A percentile compares a stretch with the other conserved stretches of the same genome.
phyloP scores from a whole-genome alignment of 2,329 filamentous ascomycete species.

The Thermothelomyces thermophilus region DNA sequence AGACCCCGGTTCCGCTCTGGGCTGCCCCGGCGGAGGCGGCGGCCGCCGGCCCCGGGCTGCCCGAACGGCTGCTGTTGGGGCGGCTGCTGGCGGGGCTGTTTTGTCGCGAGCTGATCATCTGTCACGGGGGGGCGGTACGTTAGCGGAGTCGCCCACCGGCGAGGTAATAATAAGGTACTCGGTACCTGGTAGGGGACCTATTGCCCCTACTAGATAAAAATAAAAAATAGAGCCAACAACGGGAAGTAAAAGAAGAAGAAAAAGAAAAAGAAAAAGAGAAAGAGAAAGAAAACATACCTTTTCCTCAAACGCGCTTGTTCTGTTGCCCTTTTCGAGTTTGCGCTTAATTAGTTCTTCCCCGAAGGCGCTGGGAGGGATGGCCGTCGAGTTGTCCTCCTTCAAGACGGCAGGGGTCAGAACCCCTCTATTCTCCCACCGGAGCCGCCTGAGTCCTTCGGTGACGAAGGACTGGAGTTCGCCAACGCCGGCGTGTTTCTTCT shows the following conservation, averaged over 20 bases:
- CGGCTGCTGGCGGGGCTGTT: not conserved
- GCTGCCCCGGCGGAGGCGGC: too few relatives aligned
- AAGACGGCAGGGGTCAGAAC: not conserved
- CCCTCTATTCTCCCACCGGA: not conserved
- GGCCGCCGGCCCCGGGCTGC: too few relatives aligned
- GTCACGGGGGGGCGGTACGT: not conserved
- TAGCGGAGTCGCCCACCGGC: not conserved
- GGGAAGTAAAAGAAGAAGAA: too few relatives aligned
- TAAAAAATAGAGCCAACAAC: too few relatives aligned
- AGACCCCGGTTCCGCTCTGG: too few relatives aligned
- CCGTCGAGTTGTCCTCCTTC: not conserved
- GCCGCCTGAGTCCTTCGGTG: not conserved
- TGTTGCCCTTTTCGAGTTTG: not conserved
- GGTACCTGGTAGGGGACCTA: too few relatives aligned
- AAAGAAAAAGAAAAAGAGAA: too few relatives aligned
- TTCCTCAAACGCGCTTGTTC: not conserved
- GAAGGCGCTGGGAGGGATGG: not conserved
- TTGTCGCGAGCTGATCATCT: not conserved
- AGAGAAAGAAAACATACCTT: too few relatives aligned
- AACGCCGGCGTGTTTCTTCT: not conserved
- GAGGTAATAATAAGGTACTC: too few relatives aligned
- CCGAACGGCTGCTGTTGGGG: not conserved
- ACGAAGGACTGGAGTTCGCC: not conserved
- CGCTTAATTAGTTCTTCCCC: not conserved
- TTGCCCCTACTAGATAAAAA: too few relatives aligned